Conservation (phyloP, 73 alveolate genomes). For the Paramecium bursaria region DNA sequence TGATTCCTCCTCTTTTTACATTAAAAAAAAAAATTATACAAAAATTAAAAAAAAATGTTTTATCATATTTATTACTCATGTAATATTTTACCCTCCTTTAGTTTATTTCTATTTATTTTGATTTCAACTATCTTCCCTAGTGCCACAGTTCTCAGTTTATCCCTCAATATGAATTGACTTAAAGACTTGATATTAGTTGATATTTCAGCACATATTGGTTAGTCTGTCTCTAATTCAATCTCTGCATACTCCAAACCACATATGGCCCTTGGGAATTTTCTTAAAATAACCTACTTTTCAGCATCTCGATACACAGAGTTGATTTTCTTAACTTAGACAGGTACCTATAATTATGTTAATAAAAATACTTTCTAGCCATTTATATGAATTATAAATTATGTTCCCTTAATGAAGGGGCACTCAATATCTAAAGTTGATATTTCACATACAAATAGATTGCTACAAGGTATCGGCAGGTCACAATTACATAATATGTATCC, state of each 20-base stretch:
- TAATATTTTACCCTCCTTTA: constrained; percentile 22
- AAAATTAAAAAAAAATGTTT: too few relatives aligned
- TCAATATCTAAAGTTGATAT: constrained; percentile 44
- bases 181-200: constrained; percentile 12
- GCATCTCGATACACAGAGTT: neutral
- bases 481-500: constrained; percentile 48
- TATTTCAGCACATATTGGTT: constrained; percentile 34
- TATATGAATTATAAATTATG: constrained; percentile 56
- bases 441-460: constrained; percentile 37
- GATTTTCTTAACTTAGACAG: constrained; percentile 5
- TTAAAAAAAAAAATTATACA: too few relatives aligned
- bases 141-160: constrained; percentile 55
- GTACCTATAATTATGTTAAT: neutral
- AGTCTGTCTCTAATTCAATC: constrained; percentile 51
- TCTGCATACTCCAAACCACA: constrained; percentile 38
- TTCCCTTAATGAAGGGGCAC: constrained; percentile 55
- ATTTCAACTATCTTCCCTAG: constrained; percentile 39
- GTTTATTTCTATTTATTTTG: constrained; percentile 2
- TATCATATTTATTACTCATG: constrained; percentile 30
- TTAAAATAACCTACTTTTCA: constrained; percentile 16
- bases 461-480: constrained; percentile 60
- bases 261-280: constrained; percentile 42
- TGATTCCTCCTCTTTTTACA: constrained; percentile 76
- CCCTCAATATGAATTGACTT: constrained; percentile 51
- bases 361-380: constrained; percentile 29